These are phyloP conservation scores for Clarireedia paspali DNA, from an alignment of 2,329 filamentous ascomycete genomes.

Conservation along the genomic window DNA sequence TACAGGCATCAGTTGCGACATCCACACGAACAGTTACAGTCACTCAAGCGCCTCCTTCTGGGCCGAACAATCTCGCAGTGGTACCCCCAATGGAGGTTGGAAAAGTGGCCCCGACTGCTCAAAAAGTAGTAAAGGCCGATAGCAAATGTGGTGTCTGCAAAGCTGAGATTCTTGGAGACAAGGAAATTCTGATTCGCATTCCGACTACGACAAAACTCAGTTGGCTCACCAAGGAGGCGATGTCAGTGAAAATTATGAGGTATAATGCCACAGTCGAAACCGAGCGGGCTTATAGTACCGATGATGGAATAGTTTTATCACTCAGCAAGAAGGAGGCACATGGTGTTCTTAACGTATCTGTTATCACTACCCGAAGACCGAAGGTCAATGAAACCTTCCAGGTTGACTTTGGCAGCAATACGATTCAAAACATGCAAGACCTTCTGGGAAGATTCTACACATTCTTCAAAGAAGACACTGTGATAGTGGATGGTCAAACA, in stretches of 20 bases:
- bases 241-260: slow-evolving; percentile 47
- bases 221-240: slow-evolving; percentile 50
- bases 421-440: slow-evolving; percentile 21
- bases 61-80: slow-evolving; percentile 32
- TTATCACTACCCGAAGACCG: slow-evolving; percentile 51
- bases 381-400: slow-evolving; percentile 54
- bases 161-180: slow-evolving; percentile 38
- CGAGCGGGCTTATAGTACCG: slow-evolving; percentile 31
- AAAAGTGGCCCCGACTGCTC: slow-evolving; percentile 17
- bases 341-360: slow-evolving; percentile 49
- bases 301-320: slow-evolving; percentile 32
- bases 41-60: slow-evolving; percentile 29
- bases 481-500: slow-evolving; percentile 12
- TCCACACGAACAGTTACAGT: slow-evolving; percentile 28
- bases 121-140: slow-evolving; percentile 12
- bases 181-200: slow-evolving; percentile 48
- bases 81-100: slow-evolving; percentile 34
- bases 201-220: slow-evolving; percentile 41
- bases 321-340: slow-evolving; percentile 47
- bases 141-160: slow-evolving; percentile 35
- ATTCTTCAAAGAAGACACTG: slow-evolving; percentile 17
- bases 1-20: slow-evolving; percentile 21
- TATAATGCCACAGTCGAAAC: slow-evolving; percentile 40
- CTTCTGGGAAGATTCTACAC: slow-evolving; percentile 21
- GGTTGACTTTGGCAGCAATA: slow-evolving; percentile 45